Evolutionary conservation across 768 basidiomycete genomes (phyloP), one percentile per base, ranked within the genome.

Genomic region (Glaciozyma martinii): DNA sequence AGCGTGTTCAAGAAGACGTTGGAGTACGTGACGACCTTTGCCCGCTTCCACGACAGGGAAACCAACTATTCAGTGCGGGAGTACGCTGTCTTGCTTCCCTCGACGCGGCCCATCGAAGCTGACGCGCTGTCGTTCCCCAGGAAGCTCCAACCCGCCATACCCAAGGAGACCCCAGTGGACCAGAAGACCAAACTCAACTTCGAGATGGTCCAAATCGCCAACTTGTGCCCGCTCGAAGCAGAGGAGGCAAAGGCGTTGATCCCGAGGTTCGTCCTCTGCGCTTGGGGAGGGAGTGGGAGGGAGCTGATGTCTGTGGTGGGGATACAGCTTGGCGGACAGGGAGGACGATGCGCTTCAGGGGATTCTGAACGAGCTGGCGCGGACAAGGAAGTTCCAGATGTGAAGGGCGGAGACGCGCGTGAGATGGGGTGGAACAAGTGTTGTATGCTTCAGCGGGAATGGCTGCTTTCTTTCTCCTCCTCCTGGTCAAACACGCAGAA

Each of bases 1-100:
- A 93, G 90, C 33, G 90, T 94, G 18, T 94, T 90, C 77, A 91
- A 90, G 77, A 93, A 93, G 76, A 91, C 91, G 1, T 79, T 89
- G 52, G 89, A 91, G 71, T 93, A 93, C 73, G 90, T 93, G 68
- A 88, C 88, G 76, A 88, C 86, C 12, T 93, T 94, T 75, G 83
- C 89, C 18, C 89, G 91, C 78, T 93, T 92, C 78, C 88, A 47
- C 85, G 71, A 89, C 86, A 52, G 87, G 85, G 27, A 89, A 88
- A 73, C 86, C 85, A 54, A 88, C 8, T 84, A 85, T 71, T 87
- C 88, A 49, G 90, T 91, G 61, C 87, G 90, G 83, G 86, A 87
- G 90, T 90, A 71, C 62, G 87, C 78, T 27, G 10, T 55, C 37
- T 13, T 33, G 33, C 37, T 40, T 13, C 37, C 37, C 37, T 40